Evolutionary conservation across 1,284 basidiomycete genomes (phyloP).

Genomic region (Leccinum fuscescens): DNA sequence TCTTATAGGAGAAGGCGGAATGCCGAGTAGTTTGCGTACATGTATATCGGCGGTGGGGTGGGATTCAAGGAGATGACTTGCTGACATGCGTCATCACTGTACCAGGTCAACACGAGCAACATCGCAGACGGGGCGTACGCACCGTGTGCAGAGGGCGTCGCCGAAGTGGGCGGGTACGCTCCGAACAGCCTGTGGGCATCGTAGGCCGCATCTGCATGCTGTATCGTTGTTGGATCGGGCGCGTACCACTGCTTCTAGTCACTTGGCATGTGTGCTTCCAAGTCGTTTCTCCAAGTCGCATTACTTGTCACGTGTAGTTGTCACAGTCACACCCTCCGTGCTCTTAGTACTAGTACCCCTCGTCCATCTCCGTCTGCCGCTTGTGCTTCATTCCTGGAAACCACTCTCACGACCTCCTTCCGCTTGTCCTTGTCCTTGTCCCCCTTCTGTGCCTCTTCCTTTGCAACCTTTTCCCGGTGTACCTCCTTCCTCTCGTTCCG

Average conservation of each 20-base stretch:
- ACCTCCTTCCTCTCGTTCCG: constrained; percentile 69
- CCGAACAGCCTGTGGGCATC: constrained; percentile 62
- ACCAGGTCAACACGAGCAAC: constrained; percentile 15
- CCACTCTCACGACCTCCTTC: constrained; percentile 74
- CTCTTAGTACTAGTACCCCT: constrained; percentile 47
- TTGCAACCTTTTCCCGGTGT: constrained; percentile 67
- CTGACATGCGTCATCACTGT: constrained; percentile 64
- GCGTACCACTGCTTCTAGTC: constrained; percentile 17
- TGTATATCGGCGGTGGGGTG: constrained; percentile 57
- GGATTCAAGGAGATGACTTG: constrained; percentile 47
- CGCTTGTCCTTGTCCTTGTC: constrained; percentile 80
- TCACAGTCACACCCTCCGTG: constrained; percentile 38
- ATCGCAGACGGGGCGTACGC: constrained; percentile 13
- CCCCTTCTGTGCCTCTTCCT: constrained; percentile 63
- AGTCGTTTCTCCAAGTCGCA: neutral
- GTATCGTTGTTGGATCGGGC: constrained; percentile 9
- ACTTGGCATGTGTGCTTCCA: neutral
- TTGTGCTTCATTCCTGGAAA: constrained; percentile 67
- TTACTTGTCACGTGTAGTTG: constrained; percentile 16
- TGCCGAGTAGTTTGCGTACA: constrained; percentile 55
- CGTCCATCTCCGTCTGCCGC: constrained; percentile 57
- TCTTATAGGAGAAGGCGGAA: constrained; percentile 34
- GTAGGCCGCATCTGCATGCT: constrained; percentile 44
- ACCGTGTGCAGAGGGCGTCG: constrained; percentile 70
- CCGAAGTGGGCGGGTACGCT: constrained; percentile 66